These are phyloP conservation scores for Periglandula ipomoeae DNA, from an alignment of 2,329 filamentous ascomycete species.

Conservation along the genomic window DNA sequence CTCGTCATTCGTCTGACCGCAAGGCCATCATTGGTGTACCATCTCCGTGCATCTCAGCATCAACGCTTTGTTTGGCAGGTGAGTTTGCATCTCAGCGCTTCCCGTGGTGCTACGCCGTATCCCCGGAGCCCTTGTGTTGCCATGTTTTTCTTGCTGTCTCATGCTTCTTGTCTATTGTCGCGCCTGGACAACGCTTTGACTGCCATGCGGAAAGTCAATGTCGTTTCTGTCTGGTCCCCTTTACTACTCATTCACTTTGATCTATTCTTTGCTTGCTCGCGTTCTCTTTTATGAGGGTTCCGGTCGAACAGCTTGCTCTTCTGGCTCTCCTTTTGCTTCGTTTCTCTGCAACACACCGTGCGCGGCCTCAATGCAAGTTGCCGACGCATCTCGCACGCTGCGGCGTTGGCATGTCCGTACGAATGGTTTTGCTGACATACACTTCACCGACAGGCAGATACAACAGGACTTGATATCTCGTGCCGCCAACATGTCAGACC, in stretches of 20 bases:
- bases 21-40: not conserved
- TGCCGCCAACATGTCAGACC: slow-evolving; percentile 6
- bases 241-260: not conserved
- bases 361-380: not conserved
- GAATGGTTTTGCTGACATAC: slow-evolving; percentile 23
- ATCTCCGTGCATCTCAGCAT: not conserved
- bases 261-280: not conserved
- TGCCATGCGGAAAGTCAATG: not conserved
- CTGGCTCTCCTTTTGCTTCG: not conserved
- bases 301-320: not conserved
- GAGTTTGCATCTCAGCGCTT: not conserved
- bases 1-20: not conserved
- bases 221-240: not conserved
- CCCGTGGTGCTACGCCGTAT: not conserved
- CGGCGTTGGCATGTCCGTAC: not conserved
- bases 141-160: not conserved
- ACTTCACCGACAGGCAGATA: slow-evolving; percentile 20
- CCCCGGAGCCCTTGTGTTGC: not conserved
- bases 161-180: not conserved
- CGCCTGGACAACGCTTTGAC: not conserved
- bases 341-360: not conserved
- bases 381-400: not conserved
- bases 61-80: slow-evolving; percentile 1
- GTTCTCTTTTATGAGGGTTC: not conserved
- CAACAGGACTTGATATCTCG: not conserved